Percentiles rank a stretch among this genome's conserved stretches.
These are phyloP conservation scores for Umbelopsis ramanniana DNA, from an alignment of 192 early-diverging fungal genomes.

Conservation along the genomic window DNA sequence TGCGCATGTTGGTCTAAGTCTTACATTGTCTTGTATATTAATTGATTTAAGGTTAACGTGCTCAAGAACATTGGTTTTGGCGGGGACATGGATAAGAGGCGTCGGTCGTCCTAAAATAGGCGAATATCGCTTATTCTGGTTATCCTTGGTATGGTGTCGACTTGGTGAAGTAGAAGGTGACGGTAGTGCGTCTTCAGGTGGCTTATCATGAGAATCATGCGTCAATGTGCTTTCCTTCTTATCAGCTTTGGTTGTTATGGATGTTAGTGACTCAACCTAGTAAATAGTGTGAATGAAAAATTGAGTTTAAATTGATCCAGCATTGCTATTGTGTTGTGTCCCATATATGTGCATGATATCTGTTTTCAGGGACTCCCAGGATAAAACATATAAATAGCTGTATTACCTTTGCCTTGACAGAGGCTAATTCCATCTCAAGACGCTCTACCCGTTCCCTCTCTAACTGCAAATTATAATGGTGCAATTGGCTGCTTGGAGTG, in stretches of 20 bases:
- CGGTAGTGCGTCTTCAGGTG: background rate
- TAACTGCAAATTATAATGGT: background rate
- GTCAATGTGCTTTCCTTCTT: background rate
- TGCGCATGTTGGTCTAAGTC: background rate
- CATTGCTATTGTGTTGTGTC: too few relatives aligned
- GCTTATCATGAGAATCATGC: background rate
- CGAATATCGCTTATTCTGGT: slow-evolving; percentile 21
- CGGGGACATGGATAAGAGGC: background rate
- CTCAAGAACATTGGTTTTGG: background rate
- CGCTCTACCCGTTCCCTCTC: slow-evolving; percentile 5
- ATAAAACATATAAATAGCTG: too few relatives aligned
- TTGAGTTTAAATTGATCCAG: too few relatives aligned
- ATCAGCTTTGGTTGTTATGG: background rate
- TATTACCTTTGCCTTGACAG: slow-evolving; percentile 20
- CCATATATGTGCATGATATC: too few relatives aligned
- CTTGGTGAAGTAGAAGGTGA: slow-evolving; percentile 10
- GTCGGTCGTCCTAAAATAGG: slow-evolving; percentile 4
- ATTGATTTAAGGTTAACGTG: background rate
- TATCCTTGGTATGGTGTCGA: background rate
- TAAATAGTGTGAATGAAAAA: background rate
- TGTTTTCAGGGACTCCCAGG: background rate
- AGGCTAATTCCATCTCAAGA: slow-evolving; percentile 9
- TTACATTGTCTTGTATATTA: background rate
- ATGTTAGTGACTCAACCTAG: slow-evolving; percentile 8
- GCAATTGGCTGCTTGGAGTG: slow-evolving; percentile 3